These are phyloP conservation scores for Pelargonium citronellum DNA, from an alignment of 441 rosid genomes.

Conservation along the genomic window DNA sequence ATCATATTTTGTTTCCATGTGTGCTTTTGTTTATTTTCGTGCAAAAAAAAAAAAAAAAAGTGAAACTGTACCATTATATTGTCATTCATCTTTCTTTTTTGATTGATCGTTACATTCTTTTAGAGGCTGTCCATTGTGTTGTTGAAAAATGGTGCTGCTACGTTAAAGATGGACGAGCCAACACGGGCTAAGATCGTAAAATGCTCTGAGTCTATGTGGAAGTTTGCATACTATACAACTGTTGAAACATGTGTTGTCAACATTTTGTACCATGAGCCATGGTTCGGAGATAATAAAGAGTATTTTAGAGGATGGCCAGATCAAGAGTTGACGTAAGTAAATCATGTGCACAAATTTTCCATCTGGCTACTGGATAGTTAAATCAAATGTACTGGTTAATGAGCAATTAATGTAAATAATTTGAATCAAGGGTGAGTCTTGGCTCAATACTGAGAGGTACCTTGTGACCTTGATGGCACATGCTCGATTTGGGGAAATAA, in stretches of 20 bases:
- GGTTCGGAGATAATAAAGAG: conserved; percentile 56
- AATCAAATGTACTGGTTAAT: conserved; percentile 1
- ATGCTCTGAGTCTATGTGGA: conserved; percentile 91
- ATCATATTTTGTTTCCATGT: too few species aligned
- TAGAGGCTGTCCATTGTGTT: conserved; percentile 68
- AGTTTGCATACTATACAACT: conserved; percentile 55
- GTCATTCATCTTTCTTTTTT: not conserved
- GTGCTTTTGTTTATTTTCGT: not conserved
- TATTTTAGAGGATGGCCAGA: conserved; percentile 78
- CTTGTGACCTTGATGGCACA: too few species aligned
- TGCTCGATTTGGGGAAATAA: too few species aligned
- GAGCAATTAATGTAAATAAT: not conserved
- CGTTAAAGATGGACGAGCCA: conserved; percentile 44
- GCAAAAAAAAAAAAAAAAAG: not conserved
- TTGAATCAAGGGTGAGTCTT: too few species aligned
- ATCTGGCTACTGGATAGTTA: not conserved
- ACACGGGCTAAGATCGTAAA: conserved; percentile 48
- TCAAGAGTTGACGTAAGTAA: conserved; percentile 82
- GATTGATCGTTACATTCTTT: conserved; percentile 13
- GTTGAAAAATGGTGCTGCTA: conserved; percentile 31
- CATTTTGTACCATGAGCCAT: conserved; percentile 51
- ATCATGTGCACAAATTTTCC: conserved; percentile 14
- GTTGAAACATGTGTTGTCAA: conserved; percentile 59
- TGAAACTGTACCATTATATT: not conserved
- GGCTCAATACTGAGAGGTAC: too few species aligned